Percentiles rank a stretch among this genome's conserved stretches.
Conservation (phyloP, 2,329 filamentous ascomycete species). For the Fusarium pseudocircinatum region DNA sequence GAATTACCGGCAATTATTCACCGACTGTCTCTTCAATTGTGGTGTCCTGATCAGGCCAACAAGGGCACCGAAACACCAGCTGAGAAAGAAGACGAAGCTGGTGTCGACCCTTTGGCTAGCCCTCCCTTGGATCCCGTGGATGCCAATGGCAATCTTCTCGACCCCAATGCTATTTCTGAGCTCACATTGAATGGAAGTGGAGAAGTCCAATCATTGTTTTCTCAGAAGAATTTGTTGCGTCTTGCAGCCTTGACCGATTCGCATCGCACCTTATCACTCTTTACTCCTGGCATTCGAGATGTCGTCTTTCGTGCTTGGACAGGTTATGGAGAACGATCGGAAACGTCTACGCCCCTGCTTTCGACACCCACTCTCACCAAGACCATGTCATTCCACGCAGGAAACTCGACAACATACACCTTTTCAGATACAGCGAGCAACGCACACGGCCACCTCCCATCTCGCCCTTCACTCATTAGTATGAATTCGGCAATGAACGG, state of each 20-base stretch:
- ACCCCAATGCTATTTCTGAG: conserved; percentile 78
- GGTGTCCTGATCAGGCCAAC: conserved; percentile 81
- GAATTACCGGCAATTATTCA: conserved; percentile 97
- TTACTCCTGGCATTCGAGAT: conserved; percentile 89
- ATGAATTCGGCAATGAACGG: conserved; percentile 69
- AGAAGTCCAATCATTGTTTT: conserved; percentile 90
- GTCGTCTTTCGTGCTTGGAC: conserved; percentile 95
- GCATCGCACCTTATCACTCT: conserved; percentile 88
- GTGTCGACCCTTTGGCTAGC: conserved; percentile 82
- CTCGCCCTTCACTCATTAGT: conserved; percentile 73
- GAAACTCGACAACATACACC: conserved; percentile 73
- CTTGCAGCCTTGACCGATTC: conserved; percentile 86
- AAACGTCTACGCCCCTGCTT: conserved; percentile 61
- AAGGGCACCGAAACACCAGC: conserved; percentile 60
- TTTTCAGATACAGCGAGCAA: conserved; percentile 77
- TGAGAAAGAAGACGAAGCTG: conserved; percentile 64
- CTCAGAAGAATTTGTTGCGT: conserved; percentile 89
- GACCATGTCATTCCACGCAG: conserved; percentile 69
- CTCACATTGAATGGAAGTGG: conserved; percentile 81
- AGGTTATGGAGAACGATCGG: conserved; percentile 75
- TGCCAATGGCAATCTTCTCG: conserved; percentile 78
- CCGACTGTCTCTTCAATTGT: conserved; percentile 84
- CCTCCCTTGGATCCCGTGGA: conserved; percentile 86
- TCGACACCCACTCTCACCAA: conserved; percentile 66
- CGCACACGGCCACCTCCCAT: conserved; percentile 69